A percentile compares a stretch with the other conserved stretches of the same genome.
Evolutionary conservation across 2,329 filamentous ascomycete species (phyloP).

Genomic region (Neurospora sp.): DNA sequence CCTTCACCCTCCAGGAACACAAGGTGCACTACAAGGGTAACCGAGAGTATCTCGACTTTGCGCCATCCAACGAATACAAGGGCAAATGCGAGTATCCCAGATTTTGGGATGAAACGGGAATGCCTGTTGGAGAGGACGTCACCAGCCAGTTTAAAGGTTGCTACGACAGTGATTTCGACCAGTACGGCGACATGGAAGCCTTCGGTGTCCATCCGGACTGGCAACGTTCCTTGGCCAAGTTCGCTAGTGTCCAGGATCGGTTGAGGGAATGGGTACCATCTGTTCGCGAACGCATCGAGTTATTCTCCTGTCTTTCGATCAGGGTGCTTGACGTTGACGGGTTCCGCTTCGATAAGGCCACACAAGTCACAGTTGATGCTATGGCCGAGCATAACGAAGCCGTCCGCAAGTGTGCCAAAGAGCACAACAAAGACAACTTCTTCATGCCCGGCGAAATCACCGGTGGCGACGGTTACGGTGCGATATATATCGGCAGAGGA

Average conservation of each 20-base stretch:
- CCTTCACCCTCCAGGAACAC: conserved; percentile 44
- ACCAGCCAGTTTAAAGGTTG: conserved; percentile 39
- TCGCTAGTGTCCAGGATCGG: conserved; percentile 55
- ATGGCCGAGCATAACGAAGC: conserved; percentile 47
- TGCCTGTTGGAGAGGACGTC: conserved; percentile 35
- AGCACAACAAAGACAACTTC: conserved; percentile 51
- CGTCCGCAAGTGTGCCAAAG: conserved; percentile 44
- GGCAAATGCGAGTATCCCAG: conserved; percentile 44
- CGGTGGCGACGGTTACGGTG: conserved; percentile 47
- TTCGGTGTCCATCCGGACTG: conserved; percentile 53
- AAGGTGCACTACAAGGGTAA: conserved; percentile 43
- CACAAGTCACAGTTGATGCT: conserved; percentile 50
- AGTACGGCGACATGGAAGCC: conserved; percentile 50
- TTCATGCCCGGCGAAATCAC: conserved; percentile 54
- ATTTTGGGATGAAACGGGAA: conserved; percentile 49
- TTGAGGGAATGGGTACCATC: conserved; percentile 51
- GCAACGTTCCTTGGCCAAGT: conserved; percentile 54
- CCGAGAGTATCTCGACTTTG: conserved; percentile 46
- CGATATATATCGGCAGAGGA: conserved; percentile 50
- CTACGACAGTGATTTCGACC: conserved; percentile 52
- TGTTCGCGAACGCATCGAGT: conserved; percentile 44
- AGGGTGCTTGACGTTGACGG: conserved; percentile 52
- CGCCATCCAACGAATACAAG: conserved; percentile 38
- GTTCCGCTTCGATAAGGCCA: conserved; percentile 55
- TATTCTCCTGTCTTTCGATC: conserved; percentile 52